Conservation (phyloP, 768 basidiomycete species). For the Leucosporidium yakuticum region DNA sequence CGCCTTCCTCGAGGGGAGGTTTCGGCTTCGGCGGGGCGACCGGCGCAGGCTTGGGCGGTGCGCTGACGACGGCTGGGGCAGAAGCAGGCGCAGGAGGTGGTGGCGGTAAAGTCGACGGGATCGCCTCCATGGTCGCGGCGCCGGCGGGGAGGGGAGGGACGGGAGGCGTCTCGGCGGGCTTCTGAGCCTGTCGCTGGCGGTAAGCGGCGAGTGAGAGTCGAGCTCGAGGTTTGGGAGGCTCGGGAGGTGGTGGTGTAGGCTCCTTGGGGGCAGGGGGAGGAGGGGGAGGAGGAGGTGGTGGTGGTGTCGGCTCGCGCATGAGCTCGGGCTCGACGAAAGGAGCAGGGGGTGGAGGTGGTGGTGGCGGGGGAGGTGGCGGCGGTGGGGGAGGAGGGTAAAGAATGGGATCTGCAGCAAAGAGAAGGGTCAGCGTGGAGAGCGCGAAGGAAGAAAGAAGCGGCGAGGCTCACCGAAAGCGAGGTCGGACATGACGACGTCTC, state of each 20-base stretch:
- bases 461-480: too few relatives aligned
- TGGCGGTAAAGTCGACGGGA: not conserved
- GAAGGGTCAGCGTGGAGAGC: too few relatives aligned
- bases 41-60: not conserved
- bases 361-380: too few relatives aligned
- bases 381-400: too few relatives aligned
- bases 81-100: not conserved
- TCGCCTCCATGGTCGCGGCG: slow-evolving; percentile 7
- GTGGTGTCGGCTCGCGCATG: not conserved
- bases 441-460: too few relatives aligned
- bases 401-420: too few relatives aligned
- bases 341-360: not conserved
- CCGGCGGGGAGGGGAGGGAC: not conserved
- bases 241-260: slow-evolving; percentile 6
- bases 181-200: slow-evolving; percentile 17
- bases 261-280: not conserved
- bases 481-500: too few relatives aligned
- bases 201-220: slow-evolving; percentile 31
- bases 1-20: not conserved
- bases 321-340: not conserved
- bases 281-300: not conserved
- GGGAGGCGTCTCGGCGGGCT: slow-evolving; percentile 6
- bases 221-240: slow-evolving; percentile 22
- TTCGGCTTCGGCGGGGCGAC: not conserved
- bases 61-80: not conserved